Conservation (phyloP, 441 rosid genomes). For the Erodium moschatum region DNA sequence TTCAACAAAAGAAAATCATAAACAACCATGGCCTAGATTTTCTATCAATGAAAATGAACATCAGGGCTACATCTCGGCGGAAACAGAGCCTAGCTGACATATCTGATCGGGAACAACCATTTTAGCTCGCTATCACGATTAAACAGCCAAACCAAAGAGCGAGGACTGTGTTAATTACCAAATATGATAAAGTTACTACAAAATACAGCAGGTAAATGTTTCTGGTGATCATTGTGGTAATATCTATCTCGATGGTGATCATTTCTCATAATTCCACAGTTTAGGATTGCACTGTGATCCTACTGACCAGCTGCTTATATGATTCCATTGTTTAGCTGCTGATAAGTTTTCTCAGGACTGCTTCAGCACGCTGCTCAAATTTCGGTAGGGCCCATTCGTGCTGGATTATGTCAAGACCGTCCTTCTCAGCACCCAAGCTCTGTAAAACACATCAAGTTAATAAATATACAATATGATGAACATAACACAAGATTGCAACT, state of each 20-base stretch:
- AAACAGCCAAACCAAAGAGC: too few species aligned
- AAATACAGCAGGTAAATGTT: neutral
- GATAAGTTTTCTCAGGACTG: slow-evolving; percentile 55
- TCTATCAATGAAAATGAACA: neutral
- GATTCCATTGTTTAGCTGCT: slow-evolving; percentile 23
- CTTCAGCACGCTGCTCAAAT: slow-evolving; percentile 85
- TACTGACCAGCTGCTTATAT: neutral
- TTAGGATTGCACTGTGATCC: neutral
- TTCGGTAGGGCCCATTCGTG: slow-evolving; percentile 86
- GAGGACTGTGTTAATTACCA: too few species aligned
- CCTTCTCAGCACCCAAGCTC: slow-evolving; percentile 89
- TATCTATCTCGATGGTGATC: neutral
- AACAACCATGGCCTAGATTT: neutral
- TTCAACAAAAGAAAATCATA: too few species aligned
- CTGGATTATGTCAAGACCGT: slow-evolving; percentile 75
- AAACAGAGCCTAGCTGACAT: neutral
- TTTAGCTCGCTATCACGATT: too few species aligned
- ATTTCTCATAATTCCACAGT: neutral
- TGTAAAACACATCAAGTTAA: slow-evolving; percentile 18
- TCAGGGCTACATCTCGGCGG: neutral
- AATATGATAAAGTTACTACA: neutral
- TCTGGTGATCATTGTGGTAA: neutral
- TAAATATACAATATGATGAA: neutral
- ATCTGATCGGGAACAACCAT: too few species aligned
- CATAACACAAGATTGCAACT: neutral